Conservation (phyloP, 2,329 filamentous ascomycete species). For the Phaeosphaeria sp. region DNA sequence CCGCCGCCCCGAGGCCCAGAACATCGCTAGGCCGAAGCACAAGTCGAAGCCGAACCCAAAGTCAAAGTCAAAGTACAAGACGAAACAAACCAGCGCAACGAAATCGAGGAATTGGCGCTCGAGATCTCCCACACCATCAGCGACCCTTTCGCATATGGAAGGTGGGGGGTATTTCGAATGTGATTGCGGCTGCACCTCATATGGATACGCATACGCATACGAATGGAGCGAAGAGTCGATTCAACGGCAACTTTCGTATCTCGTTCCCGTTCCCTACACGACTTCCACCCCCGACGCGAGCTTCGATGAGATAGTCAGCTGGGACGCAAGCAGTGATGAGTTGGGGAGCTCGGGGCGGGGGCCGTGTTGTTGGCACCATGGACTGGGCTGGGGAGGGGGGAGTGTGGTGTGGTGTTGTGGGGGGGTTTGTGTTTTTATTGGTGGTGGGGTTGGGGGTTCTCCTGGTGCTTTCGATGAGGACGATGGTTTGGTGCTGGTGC, state of each 20-base stretch:
- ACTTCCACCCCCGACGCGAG: no score
- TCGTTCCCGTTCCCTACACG: neutral
- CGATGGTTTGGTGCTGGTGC: neutral
- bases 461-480: neutral
- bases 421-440: no score
- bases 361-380: slow-evolving; percentile 1
- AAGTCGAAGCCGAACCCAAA: no score
- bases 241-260: slow-evolving; percentile 6
- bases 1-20: no score
- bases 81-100: neutral
- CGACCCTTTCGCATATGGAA: neutral
- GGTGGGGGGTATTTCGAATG: no score
- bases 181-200: no score
- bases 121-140: neutral
- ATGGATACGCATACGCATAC: neutral
- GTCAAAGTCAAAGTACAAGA: neutral
- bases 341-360: neutral
- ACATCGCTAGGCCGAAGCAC: no score
- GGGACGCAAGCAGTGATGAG: neutral
- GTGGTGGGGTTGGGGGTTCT: neutral
- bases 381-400: neutral
- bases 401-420: slow-evolving; percentile 4
- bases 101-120: neutral
- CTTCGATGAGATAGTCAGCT: no score
- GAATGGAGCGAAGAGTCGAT: slow-evolving; percentile 15